Conservation (phyloP, 495 filamentous ascomycete genomes). For the Wilcoxina mikolae region DNA sequence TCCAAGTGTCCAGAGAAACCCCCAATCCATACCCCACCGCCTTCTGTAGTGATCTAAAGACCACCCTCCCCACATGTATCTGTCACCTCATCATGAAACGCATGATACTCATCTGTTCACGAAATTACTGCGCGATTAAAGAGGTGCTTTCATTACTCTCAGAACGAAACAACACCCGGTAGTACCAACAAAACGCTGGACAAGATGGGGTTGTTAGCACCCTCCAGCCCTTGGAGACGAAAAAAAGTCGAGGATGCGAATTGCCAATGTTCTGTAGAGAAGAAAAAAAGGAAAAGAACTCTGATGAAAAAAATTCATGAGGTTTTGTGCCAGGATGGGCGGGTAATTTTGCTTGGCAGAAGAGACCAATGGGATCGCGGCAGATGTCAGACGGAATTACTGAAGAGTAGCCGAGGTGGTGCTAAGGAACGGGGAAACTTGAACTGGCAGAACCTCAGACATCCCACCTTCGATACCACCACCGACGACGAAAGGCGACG, state of each 20-base stretch:
- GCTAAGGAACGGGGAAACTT: neutral
- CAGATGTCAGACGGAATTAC: neutral
- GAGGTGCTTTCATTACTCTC: constrained; percentile 22
- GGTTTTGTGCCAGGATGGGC: neutral
- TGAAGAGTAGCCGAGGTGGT: constrained; percentile 1
- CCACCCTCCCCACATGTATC: neutral
- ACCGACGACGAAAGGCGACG: neutral
- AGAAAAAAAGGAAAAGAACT: constrained; percentile 3
- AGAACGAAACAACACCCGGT: constrained; percentile 17
- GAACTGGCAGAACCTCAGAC: neutral
- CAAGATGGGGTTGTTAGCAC: constrained; percentile 6
- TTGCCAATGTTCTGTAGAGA: constrained; percentile 22
- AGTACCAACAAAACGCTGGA: constrained; percentile 22
- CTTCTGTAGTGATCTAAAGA: too few species aligned
- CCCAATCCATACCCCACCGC: too few species aligned
- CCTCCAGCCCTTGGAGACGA: neutral
- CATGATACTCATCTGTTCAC: constrained; percentile 17
- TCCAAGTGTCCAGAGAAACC: too few species aligned
- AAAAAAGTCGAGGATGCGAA: neutral
- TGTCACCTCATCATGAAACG: constrained; percentile 29
- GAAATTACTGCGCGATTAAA: constrained; percentile 25
- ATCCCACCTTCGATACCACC: neutral
- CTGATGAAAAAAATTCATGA: neutral
- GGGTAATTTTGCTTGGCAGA: neutral
- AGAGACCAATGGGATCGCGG: constrained; percentile 1